phyloP scores from a whole-genome alignment of 2,329 filamentous ascomycete species.

The Lasiodiplodia citricola region DNA sequence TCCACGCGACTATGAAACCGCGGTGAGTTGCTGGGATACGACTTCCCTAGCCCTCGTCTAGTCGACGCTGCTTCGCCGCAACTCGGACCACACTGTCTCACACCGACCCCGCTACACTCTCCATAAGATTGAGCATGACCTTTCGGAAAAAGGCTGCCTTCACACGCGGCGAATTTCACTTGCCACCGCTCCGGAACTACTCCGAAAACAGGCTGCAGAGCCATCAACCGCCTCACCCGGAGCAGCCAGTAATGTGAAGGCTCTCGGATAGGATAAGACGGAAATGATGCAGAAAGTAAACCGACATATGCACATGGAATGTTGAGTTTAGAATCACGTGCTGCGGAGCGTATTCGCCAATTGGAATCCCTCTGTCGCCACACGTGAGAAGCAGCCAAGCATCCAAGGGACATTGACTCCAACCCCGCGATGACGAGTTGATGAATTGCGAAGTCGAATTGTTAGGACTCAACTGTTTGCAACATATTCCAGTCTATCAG shows the following conservation, averaged over 20 bases:
- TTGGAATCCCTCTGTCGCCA: not conserved
- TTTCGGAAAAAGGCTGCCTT: not conserved
- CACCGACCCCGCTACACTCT: not conserved
- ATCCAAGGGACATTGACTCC: not conserved
- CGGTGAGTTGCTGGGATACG: slow-evolving; percentile 4
- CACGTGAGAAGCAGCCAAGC: slow-evolving; percentile 4
- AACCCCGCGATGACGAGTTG: not conserved
- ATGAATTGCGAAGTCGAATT: not conserved
- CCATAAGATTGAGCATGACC: not conserved
- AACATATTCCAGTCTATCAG: not conserved
- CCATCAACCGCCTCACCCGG: not conserved
- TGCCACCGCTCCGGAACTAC: not conserved
- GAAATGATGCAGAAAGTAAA: not conserved
- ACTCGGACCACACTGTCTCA: slow-evolving; percentile 3
- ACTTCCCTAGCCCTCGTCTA: not conserved
- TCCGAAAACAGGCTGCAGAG: not conserved
- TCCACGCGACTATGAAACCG: slow-evolving; percentile 3
- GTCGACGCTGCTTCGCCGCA: slow-evolving; percentile 13
- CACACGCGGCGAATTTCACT: not conserved
- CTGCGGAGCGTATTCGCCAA: not conserved
- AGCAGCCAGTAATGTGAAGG: not conserved
- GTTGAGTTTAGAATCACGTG: slow-evolving; percentile 1
- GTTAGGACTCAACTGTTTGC: not conserved
- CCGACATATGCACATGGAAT: not conserved
- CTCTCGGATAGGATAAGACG: not conserved